phyloP scores from a whole-genome alignment of 257 asterid species.

The Salvia splendens region DNA sequence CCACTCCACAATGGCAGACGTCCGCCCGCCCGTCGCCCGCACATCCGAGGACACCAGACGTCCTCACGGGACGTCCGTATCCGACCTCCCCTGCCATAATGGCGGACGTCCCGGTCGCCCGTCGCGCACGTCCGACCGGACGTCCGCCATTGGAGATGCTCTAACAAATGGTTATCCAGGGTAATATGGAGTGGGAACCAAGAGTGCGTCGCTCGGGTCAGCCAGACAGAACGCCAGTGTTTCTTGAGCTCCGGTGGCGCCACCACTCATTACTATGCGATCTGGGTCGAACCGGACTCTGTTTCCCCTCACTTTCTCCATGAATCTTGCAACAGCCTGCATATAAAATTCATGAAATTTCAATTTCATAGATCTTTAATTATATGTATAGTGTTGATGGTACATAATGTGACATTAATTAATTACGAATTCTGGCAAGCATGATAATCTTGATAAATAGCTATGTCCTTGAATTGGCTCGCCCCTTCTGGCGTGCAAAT shows the following conservation, averaged over 20 bases:
- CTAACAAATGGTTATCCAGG: conserved; percentile 57
- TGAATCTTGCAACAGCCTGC: conserved; percentile 84
- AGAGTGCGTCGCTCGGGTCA: conserved; percentile 77
- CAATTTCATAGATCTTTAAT: background rate
- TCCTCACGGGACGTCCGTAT: too few species aligned
- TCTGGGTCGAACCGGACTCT: conserved; percentile 64
- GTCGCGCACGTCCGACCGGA: too few species aligned
- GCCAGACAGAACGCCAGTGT: conserved; percentile 81
- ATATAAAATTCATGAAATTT: background rate
- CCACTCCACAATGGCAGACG: too few species aligned
- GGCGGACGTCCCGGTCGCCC: too few species aligned
- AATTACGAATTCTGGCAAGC: conserved; percentile 69
- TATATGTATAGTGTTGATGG: too few species aligned
- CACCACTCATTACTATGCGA: conserved; percentile 81
- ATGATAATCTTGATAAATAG: conserved; percentile 71
- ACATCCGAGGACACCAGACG: too few species aligned
- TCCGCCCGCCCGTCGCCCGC: too few species aligned
- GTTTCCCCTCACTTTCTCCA: conserved; percentile 82
- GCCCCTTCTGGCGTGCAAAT: conserved; percentile 64
- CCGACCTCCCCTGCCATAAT: too few species aligned
- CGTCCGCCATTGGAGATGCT: too few species aligned
- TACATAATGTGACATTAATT: background rate
- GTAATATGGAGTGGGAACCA: conserved; percentile 88
- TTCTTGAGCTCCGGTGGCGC: conserved; percentile 90
- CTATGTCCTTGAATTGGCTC: conserved; percentile 53